A percentile compares a stretch with the other conserved stretches of the same genome.
Evolutionary conservation across 2,329 filamentous ascomycete species (phyloP).

Genomic region (Polychaeton citri): DNA sequence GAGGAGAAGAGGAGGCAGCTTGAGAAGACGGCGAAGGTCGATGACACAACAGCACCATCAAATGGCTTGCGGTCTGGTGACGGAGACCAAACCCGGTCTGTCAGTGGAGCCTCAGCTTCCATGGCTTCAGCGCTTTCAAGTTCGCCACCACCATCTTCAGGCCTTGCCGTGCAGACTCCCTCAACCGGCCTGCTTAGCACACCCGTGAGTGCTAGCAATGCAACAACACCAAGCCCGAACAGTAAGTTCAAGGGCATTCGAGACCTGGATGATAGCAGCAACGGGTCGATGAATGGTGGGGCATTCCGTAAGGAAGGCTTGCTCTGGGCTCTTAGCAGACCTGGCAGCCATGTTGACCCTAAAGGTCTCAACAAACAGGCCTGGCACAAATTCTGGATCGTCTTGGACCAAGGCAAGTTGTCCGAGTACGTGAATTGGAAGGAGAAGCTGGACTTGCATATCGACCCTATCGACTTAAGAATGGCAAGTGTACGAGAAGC

Average conservation of each 20-base stretch:
- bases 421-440: slow-evolving; percentile 99
- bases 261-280: slow-evolving; percentile 66
- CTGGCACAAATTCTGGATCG: slow-evolving; percentile 99
- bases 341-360: slow-evolving; percentile 88
- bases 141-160: slow-evolving; percentile 14
- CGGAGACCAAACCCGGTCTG: slow-evolving; percentile 8
- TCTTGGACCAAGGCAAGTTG: slow-evolving; percentile 88
- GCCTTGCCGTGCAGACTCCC: slow-evolving; percentile 11
- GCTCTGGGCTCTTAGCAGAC: slow-evolving; percentile 84
- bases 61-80: slow-evolving; percentile 12
- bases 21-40: slow-evolving; percentile 65
- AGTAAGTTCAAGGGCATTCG: slow-evolving; percentile 79
- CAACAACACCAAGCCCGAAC: slow-evolving; percentile 17
- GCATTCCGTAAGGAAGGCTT: slow-evolving; percentile 84
- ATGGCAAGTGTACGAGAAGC: slow-evolving; percentile 96
- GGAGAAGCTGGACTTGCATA: slow-evolving; percentile 87
- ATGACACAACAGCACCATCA: slow-evolving; percentile 15
- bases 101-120: slow-evolving; percentile 9
- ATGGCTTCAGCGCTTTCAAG: slow-evolving; percentile 9
- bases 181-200: slow-evolving; percentile 11
- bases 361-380: slow-evolving; percentile 92
- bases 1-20: slow-evolving; percentile 85
- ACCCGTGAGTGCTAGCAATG: slow-evolving; percentile 5
- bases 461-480: slow-evolving; percentile 92
- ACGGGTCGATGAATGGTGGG: slow-evolving; percentile 40